Evolutionary conservation across 495 filamentous ascomycete species (phyloP), one percentile per base, ranked within the genome.

Genomic region (Penicillium daleae): DNA sequence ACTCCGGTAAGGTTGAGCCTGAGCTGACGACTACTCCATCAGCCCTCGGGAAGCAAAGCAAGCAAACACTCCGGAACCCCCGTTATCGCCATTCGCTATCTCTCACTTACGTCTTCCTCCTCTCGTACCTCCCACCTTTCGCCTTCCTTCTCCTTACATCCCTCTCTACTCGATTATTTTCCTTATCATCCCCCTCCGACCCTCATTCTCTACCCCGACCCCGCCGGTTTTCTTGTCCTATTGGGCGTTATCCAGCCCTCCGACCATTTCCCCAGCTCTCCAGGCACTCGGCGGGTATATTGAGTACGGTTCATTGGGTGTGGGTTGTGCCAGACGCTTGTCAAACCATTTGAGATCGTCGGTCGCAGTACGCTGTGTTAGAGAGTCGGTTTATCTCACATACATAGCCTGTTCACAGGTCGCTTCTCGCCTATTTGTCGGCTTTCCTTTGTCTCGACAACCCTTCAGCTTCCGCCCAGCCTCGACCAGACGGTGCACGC

Each of bases 31-130:
- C 37, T 39, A 7, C 29, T 7, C 29, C 42, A 46, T 46, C 7
- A 46, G 19, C 32, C 51, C 62, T 61, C 4, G 54, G 58, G 6
- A 7, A 56, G 59, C 63, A 71, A 72, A 72, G 24, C 24, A 66
- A 62, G 60, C 69, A 70, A 72, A 72, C 69, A 70, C 19, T 65
- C 60, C 64, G 40, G 15, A 19, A 22, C 10, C 49, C 63, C 51
- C 32, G 29, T 71, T 69, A 71, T 73, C 70, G 70, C 59, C 31
- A 56, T 31, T 32, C 29, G 26, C 29, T 65, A 63, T 66, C 51
- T 53, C 55, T 37, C 55, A 31, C 53, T 31, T 46, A 46, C 42
- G 42, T 46, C 42, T 46, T 46, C 42, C 21, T 60, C 66, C 15
- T 50, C 55, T 44, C 9, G 51, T n/a, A n/a, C 53, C 56, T 54